A percentile compares a stretch with the other conserved stretches of the same genome.
Evolutionary conservation across 2,329 filamentous ascomycete genomes (phyloP).

Genomic region (Ambrosiella beaveri): DNA sequence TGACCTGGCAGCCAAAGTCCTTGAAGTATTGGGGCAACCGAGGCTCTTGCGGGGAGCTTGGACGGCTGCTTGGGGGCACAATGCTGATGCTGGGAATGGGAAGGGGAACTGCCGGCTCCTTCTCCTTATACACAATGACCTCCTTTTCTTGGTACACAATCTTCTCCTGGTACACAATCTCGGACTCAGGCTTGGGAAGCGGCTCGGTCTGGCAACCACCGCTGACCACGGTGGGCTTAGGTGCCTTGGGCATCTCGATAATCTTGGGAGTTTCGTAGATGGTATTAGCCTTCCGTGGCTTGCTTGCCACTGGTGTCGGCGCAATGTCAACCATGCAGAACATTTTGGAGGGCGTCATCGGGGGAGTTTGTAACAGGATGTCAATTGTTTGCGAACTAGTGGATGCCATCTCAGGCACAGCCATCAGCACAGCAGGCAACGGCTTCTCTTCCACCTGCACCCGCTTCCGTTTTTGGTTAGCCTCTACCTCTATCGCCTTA

Average conservation of each 20-base stretch:
- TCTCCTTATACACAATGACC: constrained; percentile 18
- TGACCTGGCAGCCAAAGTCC: constrained; percentile 70
- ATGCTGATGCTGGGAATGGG: constrained; percentile 76
- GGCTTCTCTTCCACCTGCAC: constrained; percentile 21
- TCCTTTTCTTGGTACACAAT: constrained; percentile 9
- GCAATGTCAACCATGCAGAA: background rate
- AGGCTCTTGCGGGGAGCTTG: constrained; percentile 58
- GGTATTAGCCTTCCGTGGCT: background rate
- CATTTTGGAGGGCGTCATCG: background rate
- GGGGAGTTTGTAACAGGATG: constrained; percentile 20
- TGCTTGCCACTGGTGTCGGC: background rate
- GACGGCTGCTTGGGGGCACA: constrained; percentile 69
- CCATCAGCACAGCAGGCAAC: constrained; percentile 6
- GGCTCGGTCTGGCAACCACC: constrained; percentile 46
- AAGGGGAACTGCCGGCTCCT: constrained; percentile 19
- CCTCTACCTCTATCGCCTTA: constrained; percentile 42
- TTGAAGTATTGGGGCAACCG: constrained; percentile 67
- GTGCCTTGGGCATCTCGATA: background rate
- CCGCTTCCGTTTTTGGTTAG: constrained; percentile 57
- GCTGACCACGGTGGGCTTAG: constrained; percentile 28
- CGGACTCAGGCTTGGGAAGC: constrained; percentile 16
- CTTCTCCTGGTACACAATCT: constrained; percentile 13
- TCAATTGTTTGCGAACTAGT: constrained; percentile 45
- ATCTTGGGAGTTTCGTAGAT: background rate
- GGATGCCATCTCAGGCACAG: constrained; percentile 41